Conservation (phyloP, 2,329 filamentous ascomycete species). For the Exophiala dermatitidis region DNA sequence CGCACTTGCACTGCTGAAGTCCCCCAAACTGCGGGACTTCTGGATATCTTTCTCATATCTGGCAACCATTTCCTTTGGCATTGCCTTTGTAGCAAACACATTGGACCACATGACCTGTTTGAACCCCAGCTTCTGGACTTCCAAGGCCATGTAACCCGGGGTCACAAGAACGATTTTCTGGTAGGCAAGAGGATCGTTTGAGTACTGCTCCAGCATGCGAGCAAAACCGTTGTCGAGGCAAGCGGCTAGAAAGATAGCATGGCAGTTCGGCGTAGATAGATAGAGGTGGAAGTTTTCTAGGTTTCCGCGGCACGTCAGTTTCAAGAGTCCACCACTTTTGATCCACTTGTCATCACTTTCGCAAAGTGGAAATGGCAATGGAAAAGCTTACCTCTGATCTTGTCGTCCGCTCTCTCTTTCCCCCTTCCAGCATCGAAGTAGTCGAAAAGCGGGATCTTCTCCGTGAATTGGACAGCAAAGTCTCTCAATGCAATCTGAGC, state of each 20-base stretch:
- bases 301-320: background rate
- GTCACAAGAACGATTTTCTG: constrained; percentile 23
- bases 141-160: constrained; percentile 14
- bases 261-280: constrained; percentile 23
- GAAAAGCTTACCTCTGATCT: constrained; percentile 20
- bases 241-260: constrained; percentile 23
- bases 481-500: constrained; percentile 4
- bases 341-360: too few species aligned
- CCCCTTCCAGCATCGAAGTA: constrained; percentile 24
- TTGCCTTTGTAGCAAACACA: constrained; percentile 4
- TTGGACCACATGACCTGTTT: constrained; percentile 10
- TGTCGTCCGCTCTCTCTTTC: constrained; percentile 26
- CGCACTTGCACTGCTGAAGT: background rate
- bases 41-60: constrained; percentile 2
- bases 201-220: constrained; percentile 25
- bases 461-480: constrained; percentile 21
- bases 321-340: background rate
- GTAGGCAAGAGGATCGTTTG: constrained; percentile 12
- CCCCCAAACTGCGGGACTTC: constrained; percentile 1
- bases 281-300: constrained; percentile 26
- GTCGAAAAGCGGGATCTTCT: constrained; percentile 24
- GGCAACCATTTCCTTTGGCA: background rate
- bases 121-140: constrained; percentile 14
- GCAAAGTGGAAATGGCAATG: background rate
- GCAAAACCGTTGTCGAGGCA: constrained; percentile 25